A percentile compares a stretch with the other conserved stretches of the same genome.
Evolutionary conservation across 2,329 filamentous ascomycete species (phyloP).

Genomic region (Epichloe aotearoae): DNA sequence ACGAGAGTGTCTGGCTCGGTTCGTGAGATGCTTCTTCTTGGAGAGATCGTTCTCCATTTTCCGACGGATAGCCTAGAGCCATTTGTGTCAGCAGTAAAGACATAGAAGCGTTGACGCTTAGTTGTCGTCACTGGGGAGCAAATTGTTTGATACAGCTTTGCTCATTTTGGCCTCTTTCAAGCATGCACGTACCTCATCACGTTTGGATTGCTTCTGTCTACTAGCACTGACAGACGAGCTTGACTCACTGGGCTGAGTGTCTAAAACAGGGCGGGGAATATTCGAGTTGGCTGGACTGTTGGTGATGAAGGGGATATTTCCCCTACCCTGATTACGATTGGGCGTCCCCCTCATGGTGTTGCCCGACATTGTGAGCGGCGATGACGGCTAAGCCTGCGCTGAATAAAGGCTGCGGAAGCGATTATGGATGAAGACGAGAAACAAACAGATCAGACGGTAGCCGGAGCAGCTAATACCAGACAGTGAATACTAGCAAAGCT

Average conservation of each 20-base stretch:
- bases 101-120: background rate
- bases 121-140: too few species aligned
- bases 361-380: slow-evolving; percentile 33
- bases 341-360: slow-evolving; percentile 60
- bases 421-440: background rate
- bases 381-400: background rate
- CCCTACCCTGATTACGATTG: slow-evolving; percentile 45
- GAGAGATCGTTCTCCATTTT: slow-evolving; percentile 96
- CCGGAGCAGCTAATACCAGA: background rate
- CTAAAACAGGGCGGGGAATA: slow-evolving; percentile 62
- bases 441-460: background rate
- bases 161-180: background rate
- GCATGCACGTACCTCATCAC: slow-evolving; percentile 75
- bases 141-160: background rate
- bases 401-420: background rate
- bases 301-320: slow-evolving; percentile 42
- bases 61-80: slow-evolving; percentile 70
- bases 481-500: background rate
- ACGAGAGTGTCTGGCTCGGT: slow-evolving; percentile 69
- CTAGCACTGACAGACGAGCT: slow-evolving; percentile 75
- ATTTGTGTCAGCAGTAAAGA: slow-evolving; percentile 1
- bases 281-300: slow-evolving; percentile 48
- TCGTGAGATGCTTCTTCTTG: slow-evolving; percentile 82
- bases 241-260: slow-evolving; percentile 45
- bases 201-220: slow-evolving; percentile 89